These are phyloP conservation scores for Amylostereum areolatum DNA, from an alignment of 1,284 basidiomycete species.

Conservation along the genomic window DNA sequence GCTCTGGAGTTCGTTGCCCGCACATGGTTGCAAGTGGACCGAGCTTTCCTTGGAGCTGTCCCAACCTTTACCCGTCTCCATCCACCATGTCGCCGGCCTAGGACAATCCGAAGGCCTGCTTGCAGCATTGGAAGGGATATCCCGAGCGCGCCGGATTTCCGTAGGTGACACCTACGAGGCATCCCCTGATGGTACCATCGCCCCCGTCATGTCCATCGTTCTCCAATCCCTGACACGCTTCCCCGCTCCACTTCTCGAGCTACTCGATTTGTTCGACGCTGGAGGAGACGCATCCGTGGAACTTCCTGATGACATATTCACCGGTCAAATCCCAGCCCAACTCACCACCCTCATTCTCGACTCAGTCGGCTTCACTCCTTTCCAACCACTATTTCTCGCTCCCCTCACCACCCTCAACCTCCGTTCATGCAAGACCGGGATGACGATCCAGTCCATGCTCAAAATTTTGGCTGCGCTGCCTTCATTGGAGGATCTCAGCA, in stretches of 20 bases:
- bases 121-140: neutral
- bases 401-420: neutral
- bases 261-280: neutral
- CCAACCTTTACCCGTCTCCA: neutral
- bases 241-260: neutral
- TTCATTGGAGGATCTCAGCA: neutral
- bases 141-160: neutral
- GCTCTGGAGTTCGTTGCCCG: neutral
- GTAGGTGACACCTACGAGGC: neutral
- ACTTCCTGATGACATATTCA: neutral
- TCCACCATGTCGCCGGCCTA: neutral
- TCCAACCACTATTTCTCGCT: neutral
- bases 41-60: neutral
- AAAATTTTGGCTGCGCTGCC: neutral
- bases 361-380: neutral
- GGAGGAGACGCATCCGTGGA: neutral
- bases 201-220: neutral
- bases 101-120: neutral
- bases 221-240: neutral
- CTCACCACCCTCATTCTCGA: neutral
- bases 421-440: neutral
- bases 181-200: neutral
- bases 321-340: neutral
- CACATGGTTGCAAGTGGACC: neutral
- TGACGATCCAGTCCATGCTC: neutral